phyloP scores from a whole-genome alignment of 2,329 filamentous ascomycete species.

The Claviceps sp. region DNA sequence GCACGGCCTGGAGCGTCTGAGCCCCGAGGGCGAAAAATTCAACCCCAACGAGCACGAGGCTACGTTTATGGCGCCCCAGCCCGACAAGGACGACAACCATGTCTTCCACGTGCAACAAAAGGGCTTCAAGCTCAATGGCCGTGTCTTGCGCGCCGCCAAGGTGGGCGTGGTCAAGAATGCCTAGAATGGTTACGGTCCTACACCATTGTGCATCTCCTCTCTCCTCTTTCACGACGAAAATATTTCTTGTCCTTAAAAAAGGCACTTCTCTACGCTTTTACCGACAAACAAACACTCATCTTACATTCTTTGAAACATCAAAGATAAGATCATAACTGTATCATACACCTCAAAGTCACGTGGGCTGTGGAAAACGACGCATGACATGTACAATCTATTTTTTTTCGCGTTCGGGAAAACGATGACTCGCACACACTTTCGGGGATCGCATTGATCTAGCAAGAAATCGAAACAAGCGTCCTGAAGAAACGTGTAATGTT shows the following conservation, averaged over 20 bases:
- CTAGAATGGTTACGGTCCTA: conserved; percentile 13
- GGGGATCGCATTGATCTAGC: conserved; percentile 21
- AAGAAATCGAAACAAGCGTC: not conserved
- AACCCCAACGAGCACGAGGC: conserved; percentile 95
- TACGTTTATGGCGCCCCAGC: conserved; percentile 81
- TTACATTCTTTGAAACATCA: not conserved
- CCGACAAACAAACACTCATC: not conserved
- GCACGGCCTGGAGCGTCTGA: conserved; percentile 84
- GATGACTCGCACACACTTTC: conserved; percentile 9
- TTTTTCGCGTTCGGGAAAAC: not conserved
- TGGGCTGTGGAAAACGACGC: conserved; percentile 2
- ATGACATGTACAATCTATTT: conserved; percentile 11
- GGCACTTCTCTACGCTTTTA: not conserved
- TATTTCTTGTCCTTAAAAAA: too few species aligned
- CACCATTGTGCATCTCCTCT: not conserved
- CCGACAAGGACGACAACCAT: conserved; percentile 76
- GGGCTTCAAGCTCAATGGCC: conserved; percentile 86
- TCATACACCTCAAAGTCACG: conserved; percentile 1
- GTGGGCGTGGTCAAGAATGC: conserved; percentile 88
- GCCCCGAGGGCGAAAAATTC: conserved; percentile 76
- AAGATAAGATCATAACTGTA: conserved; percentile 1
- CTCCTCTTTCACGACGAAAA: not conserved
- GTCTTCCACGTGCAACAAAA: conserved; percentile 92
- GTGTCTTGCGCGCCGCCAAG: conserved; percentile 82
- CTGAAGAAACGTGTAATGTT: conserved; percentile 27